phyloP scores from a whole-genome alignment of 805 yeast species.

The Yueomyces sp. region DNA sequence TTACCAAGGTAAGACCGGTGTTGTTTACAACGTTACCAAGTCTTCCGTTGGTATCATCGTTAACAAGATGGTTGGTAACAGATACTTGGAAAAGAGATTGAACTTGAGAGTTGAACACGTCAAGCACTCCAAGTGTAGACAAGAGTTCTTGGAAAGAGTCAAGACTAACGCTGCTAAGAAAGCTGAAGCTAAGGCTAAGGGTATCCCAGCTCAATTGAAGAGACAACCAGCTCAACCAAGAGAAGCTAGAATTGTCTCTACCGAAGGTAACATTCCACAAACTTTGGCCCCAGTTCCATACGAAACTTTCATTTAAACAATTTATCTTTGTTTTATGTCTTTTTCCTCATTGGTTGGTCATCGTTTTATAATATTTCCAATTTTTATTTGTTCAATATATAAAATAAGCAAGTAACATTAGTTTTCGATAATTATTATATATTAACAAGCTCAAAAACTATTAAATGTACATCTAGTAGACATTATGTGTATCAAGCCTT shows the following conservation, averaged over 20 bases:
- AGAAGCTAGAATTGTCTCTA: conserved; percentile 72
- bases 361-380: background rate
- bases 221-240: conserved; percentile 99
- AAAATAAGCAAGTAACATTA: too few species aligned
- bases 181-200: conserved; percentile 89
- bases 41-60: conserved; percentile 95
- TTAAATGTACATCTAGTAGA: too few species aligned
- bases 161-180: conserved; percentile 90
- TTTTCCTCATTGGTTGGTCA: background rate
- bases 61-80: conserved; percentile 97
- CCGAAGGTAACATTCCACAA: conserved; percentile 79
- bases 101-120: conserved; percentile 98
- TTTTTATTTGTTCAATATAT: background rate
- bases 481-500: too few species aligned
- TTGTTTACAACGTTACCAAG: conserved; percentile 97
- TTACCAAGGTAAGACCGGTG: conserved; percentile 99
- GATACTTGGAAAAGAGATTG: conserved; percentile 97
- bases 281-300: conserved; percentile 98
- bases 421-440: too few species aligned
- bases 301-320: conserved; percentile 92
- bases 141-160: conserved; percentile 97
- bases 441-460: too few species aligned
- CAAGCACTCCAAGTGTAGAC: conserved; percentile 99
- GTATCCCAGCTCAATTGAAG: conserved; percentile 84
- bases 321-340: conserved; percentile 1